These are phyloP conservation scores for Jaltomata sinuosa DNA, from an alignment of 257 asterid species.

Conservation along the genomic window DNA sequence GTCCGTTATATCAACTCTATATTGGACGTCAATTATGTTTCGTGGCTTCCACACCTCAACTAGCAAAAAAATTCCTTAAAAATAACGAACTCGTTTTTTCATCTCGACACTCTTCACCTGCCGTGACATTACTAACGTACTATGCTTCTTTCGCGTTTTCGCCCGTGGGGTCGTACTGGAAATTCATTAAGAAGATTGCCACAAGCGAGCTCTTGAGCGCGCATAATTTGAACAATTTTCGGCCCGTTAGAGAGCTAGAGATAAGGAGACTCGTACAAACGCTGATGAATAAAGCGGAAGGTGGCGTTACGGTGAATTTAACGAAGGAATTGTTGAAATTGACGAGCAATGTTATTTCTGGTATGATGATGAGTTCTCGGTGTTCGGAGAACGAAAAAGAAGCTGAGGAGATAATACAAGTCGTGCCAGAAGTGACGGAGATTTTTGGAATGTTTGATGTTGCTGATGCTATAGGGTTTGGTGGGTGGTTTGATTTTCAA, in stretches of 20 bases:
- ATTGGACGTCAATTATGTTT: constrained; percentile 42
- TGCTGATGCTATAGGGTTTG: constrained; percentile 33
- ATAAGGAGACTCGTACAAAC: constrained; percentile 9
- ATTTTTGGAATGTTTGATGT: constrained; percentile 52
- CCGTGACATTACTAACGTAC: constrained; percentile 45
- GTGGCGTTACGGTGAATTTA: constrained; percentile 14
- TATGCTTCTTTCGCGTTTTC: constrained; percentile 56
- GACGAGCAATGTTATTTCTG: constrained; percentile 41
- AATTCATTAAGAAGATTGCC: constrained; percentile 38
- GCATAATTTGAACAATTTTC: constrained; percentile 30
- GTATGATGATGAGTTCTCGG: constrained; percentile 44
- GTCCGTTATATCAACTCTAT: constrained; percentile 29
- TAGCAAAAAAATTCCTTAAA: constrained; percentile 36
- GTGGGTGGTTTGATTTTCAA: constrained; percentile 44
- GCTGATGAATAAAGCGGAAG: constrained; percentile 16
- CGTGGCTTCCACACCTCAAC: constrained; percentile 38
- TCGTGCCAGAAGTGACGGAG: constrained; percentile 48
- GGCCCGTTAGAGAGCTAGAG: constrained; percentile 29
- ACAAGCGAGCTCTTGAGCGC: constrained; percentile 41
- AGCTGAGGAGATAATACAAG: constrained; percentile 35
- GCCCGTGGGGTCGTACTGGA: constrained; percentile 55
- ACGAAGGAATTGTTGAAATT: constrained; percentile 40
- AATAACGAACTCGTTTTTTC: constrained; percentile 51
- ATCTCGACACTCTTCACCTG: constrained; percentile 33
- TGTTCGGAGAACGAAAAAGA: constrained; percentile 34